Conservation (phyloP, 2,329 filamentous ascomycete species). For the Didymella arachidicola region DNA sequence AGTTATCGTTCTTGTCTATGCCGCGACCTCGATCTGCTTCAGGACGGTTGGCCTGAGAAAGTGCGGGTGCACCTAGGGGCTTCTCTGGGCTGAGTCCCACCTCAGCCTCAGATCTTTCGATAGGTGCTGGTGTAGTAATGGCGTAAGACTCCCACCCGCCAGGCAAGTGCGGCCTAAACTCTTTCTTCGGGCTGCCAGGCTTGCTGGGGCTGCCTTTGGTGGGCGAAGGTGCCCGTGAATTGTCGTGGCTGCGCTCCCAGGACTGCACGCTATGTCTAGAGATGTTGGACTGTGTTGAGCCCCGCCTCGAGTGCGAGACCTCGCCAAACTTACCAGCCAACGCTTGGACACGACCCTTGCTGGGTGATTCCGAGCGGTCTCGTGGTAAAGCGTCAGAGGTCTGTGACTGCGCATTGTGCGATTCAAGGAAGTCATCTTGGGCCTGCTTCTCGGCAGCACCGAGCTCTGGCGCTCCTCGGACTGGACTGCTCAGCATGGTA, state of each 20-base stretch:
- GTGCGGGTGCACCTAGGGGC: constrained; percentile 20
- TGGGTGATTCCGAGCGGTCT: constrained; percentile 55
- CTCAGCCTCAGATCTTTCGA: constrained; percentile 41
- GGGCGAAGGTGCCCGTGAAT: constrained; percentile 46
- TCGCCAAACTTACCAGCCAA: constrained; percentile 60
- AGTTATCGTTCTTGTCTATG: constrained; percentile 10
- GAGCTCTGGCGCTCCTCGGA: constrained; percentile 31
- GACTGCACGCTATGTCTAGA: constrained; percentile 52
- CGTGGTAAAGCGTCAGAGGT: constrained; percentile 41
- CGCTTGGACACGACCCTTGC: constrained; percentile 60
- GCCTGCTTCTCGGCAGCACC: constrained; percentile 44
- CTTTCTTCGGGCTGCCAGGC: constrained; percentile 48
- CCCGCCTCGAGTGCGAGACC: constrained; percentile 55
- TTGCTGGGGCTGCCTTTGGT: constrained; percentile 39
- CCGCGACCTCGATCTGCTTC: constrained; percentile 39
- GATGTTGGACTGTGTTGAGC: constrained; percentile 55
- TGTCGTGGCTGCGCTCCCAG: constrained; percentile 51
- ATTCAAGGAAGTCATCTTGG: constrained; percentile 48
- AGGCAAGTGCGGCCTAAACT: constrained; percentile 61
- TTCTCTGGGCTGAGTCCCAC: constrained; percentile 30
- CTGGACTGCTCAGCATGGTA: constrained; percentile 36
- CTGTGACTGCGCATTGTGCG: constrained; percentile 40
- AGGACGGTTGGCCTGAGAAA: constrained; percentile 39
- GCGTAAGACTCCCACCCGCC: constrained; percentile 63
- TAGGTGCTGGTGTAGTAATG: constrained; percentile 49